Evolutionary conservation across 73 alveolate genomes (phyloP), one percentile per base, ranked within the genome.

Genomic region (Stentor coeruleus): DNA sequence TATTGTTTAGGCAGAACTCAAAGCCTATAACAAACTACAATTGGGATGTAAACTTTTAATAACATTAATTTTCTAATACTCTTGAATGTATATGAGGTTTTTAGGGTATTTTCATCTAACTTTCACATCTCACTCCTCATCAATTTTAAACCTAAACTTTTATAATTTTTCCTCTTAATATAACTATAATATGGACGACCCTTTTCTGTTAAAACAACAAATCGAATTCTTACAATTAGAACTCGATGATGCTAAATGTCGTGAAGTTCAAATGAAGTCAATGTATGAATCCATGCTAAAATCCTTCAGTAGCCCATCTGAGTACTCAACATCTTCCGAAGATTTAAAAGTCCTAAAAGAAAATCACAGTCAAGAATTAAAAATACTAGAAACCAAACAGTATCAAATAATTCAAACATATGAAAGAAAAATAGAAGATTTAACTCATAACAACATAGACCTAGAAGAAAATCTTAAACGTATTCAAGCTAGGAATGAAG

Each of bases 241-340:
- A 66, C 79, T 66, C 33, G 79, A 66, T 15, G 79, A 66, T 33
- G n/a, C 15, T 11, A 66, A 66, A 66, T 20, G 49, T 26, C n/a
- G 37, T 28, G 79, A 66, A 2, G 40, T 11, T 11, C 79, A 66
- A 40, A 37, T 28, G 33, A 66, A 66, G 33, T 28, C 26, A 37
- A 66, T 66, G 79, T 66, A 66, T 2, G 79, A 66, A 31, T 20
- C 79, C 20, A 66, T 66, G 79, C n/a, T 66, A 37, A 66, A 66
- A 66, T 28, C 49, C 33, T 57, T 57, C 35, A 57, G 35, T 20
- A 20, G 35, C 1, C 35, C 15, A n/a, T 20, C 73, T 20, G 73
- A 57, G 35, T 31, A 57, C 28, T 20, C 15, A 57, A 31, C 73
- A 20, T 57, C 73, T 20, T n/a, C 15, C 15, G 73, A 57, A 57